phyloP scores from a whole-genome alignment of 345 rosid species.

The Ceriops zippeliana region DNA sequence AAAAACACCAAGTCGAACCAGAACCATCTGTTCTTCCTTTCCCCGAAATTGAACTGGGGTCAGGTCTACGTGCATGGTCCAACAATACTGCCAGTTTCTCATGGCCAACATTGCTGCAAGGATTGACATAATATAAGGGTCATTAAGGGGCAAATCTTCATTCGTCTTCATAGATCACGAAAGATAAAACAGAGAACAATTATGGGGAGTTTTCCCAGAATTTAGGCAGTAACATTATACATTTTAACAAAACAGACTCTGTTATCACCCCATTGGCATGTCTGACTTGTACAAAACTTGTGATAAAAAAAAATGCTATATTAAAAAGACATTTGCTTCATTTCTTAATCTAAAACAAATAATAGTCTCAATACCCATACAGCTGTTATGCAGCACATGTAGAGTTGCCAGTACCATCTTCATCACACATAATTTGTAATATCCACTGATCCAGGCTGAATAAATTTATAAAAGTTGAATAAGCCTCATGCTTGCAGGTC shows the following conservation, averaged over 20 bases:
- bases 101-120: neutral
- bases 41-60: too few species aligned
- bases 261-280: conserved; percentile 22
- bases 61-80: too few species aligned
- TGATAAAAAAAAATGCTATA: conserved; percentile 29
- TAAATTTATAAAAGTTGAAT: conserved; percentile 12
- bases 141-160: neutral
- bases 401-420: conserved; percentile 45
- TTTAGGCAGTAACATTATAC: conserved; percentile 8
- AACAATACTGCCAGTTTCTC: too few species aligned
- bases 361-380: conserved; percentile 20
- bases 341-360: conserved; percentile 18
- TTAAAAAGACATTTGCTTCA: conserved; percentile 16
- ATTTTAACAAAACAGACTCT: conserved; percentile 21
- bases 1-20: too few species aligned
- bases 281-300: conserved; percentile 23
- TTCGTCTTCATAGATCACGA: neutral
- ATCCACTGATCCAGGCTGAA: conserved; percentile 17
- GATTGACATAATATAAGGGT: neutral
- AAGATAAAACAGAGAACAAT: neutral
- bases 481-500: conserved; percentile 70
- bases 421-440: conserved; percentile 32
- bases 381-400: conserved; percentile 7
- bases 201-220: neutral
- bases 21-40: too few species aligned